phyloP scores from a whole-genome alignment of 2,329 filamentous ascomycete species.

The Cephalotrichum gorgonifer region DNA sequence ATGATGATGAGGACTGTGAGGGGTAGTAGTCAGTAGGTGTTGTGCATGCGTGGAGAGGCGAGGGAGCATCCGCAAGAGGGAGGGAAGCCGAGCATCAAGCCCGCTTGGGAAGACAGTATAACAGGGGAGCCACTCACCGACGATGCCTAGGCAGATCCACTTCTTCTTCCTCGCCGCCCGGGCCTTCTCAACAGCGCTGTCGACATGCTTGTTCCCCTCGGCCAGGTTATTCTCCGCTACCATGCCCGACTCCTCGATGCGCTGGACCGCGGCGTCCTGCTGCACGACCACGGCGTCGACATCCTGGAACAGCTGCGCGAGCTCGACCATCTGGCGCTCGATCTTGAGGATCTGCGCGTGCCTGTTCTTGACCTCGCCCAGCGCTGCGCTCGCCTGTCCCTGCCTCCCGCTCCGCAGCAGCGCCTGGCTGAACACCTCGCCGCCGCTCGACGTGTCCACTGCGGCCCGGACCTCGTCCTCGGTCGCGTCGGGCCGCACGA shows the following conservation, averaged over 20 bases:
- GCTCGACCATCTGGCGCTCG: conserved; percentile 77
- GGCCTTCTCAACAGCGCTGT: conserved; percentile 68
- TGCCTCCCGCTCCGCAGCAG: conserved; percentile 72
- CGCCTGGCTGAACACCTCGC: conserved; percentile 80
- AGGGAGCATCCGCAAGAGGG: too few relatives aligned
- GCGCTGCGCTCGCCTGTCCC: conserved; percentile 69
- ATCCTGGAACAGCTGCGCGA: conserved; percentile 80
- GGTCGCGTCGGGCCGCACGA: conserved; percentile 72
- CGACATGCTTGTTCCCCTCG: conserved; percentile 76
- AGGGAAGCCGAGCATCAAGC: too few relatives aligned
- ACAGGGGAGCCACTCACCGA: too few relatives aligned
- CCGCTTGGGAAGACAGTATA: too few relatives aligned
- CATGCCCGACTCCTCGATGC: conserved; percentile 80
- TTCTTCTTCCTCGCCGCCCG: conserved; percentile 80
- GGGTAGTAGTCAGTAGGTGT: conserved; percentile 10
- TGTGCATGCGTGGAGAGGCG: background rate
- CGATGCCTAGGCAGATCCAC: conserved; percentile 85
- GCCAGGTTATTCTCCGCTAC: conserved; percentile 76
- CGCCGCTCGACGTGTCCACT: conserved; percentile 59
- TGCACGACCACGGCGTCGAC: conserved; percentile 78
- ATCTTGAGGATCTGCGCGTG: conserved; percentile 87
- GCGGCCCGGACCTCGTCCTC: conserved; percentile 70
- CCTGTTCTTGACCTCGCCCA: conserved; percentile 71
- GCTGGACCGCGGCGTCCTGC: conserved; percentile 69
- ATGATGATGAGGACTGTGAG: conserved; percentile 37